A percentile compares a stretch with the other conserved stretches of the same genome.
Conservation (phyloP, 2,329 filamentous ascomycete genomes). For the Colletotrichum karsti region DNA sequence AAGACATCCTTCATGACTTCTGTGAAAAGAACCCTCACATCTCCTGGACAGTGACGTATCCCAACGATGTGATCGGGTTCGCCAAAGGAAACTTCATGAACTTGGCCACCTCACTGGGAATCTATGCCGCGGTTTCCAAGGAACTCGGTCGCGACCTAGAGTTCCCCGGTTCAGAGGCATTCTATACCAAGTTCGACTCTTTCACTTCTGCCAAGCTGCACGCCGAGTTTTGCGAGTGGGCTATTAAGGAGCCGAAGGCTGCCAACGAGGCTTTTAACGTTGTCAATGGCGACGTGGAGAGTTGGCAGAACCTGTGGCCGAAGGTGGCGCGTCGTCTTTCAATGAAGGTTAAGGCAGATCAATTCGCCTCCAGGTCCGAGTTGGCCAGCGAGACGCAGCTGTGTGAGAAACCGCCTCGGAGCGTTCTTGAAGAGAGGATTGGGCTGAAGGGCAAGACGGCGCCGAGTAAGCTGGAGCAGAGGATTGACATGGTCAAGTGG, state of each 20-base stretch:
- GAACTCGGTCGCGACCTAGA: conserved; percentile 42
- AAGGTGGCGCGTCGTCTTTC: conserved; percentile 45
- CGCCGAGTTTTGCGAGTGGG: conserved; percentile 47
- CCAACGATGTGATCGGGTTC: conserved; percentile 43
- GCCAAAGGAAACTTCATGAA: conserved; percentile 49
- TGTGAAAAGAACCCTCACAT: conserved; percentile 27
- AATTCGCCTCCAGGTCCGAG: conserved; percentile 34
- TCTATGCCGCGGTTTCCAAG: conserved; percentile 48
- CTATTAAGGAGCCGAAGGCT: conserved; percentile 35
- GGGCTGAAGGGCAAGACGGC: conserved; percentile 36
- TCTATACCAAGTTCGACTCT: conserved; percentile 44
- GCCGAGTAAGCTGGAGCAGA: conserved; percentile 43
- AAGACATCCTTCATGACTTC: conserved; percentile 48
- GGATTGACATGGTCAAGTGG: conserved; percentile 51
- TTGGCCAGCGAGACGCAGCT: conserved; percentile 31
- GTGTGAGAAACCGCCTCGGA: conserved; percentile 38
- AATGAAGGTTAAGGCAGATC: conserved; percentile 39
- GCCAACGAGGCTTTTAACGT: conserved; percentile 43
- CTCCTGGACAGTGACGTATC: conserved; percentile 41
- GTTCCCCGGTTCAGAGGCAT: conserved; percentile 44
- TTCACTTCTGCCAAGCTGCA: conserved; percentile 43
- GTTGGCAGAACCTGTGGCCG: conserved; percentile 52
- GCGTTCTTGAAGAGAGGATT: conserved; percentile 36
- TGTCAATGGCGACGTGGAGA: conserved; percentile 50
- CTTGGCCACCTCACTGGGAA: conserved; percentile 45